Evolutionary conservation across 768 basidiomycete genomes (phyloP).

Genomic region (Grammothele lineata): DNA sequence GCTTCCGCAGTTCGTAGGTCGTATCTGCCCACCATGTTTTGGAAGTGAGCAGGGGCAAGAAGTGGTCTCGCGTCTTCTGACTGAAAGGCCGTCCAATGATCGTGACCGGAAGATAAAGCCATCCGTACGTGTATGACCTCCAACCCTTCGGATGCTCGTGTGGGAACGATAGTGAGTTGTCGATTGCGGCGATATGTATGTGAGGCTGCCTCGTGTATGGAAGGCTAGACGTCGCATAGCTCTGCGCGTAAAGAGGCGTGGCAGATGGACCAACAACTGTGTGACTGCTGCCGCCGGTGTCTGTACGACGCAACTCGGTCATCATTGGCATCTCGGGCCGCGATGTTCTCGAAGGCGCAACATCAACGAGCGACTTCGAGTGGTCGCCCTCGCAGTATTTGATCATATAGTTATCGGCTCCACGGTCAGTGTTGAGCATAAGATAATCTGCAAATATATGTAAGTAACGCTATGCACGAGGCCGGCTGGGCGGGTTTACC

Average conservation of each 20-base stretch:
- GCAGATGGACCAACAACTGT: conserved; percentile 18
- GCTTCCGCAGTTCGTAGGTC: conserved; percentile 65
- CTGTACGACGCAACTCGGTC: conserved; percentile 57
- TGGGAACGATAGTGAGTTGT: conserved; percentile 89
- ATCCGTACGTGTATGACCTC: conserved; percentile 80
- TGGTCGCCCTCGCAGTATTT: conserved; percentile 82
- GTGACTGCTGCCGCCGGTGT: conserved; percentile 29
- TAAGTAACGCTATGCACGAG: conserved; percentile 3
- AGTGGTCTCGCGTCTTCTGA: conserved; percentile 74
- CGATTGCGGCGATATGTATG: conserved; percentile 89
- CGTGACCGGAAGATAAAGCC: conserved; percentile 83
- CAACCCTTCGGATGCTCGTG: conserved; percentile 84
- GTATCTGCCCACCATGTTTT: conserved; percentile 92
- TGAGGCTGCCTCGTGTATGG: conserved; percentile 65
- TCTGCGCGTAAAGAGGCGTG: conserved; percentile 15
- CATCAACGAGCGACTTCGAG: conserved; percentile 73
- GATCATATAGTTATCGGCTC: conserved; percentile 90
- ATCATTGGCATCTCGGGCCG: conserved; percentile 67
- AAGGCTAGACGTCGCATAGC: conserved; percentile 15
- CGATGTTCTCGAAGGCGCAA: conserved; percentile 69
- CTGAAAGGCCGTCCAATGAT: conserved; percentile 85
- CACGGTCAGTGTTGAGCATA: conserved; percentile 90
- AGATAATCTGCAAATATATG: conserved; percentile 64
- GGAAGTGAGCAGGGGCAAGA: conserved; percentile 76
- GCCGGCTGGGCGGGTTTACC: conserved; percentile 38